Conservation (phyloP, 2,329 filamentous ascomycete genomes). For the Aspergillus fischeri region DNA sequence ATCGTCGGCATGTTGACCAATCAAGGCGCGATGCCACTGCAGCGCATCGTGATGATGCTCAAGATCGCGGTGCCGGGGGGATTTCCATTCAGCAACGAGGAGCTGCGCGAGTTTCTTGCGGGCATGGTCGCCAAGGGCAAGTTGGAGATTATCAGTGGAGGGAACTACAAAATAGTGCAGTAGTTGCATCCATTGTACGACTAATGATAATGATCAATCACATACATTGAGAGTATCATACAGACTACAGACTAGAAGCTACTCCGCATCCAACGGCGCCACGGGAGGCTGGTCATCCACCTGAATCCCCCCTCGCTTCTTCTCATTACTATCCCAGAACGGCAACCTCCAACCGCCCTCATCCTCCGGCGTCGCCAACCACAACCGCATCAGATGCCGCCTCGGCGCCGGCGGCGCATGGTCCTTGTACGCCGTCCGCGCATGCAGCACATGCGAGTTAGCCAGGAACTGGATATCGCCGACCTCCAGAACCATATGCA, state of each 20-base stretch:
- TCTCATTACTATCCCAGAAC: constrained; percentile 74
- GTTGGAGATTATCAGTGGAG: constrained; percentile 62
- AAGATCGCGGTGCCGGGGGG: constrained; percentile 85
- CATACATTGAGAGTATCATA: not conserved
- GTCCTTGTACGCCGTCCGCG: constrained; percentile 74
- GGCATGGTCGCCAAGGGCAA: constrained; percentile 71
- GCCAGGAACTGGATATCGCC: constrained; percentile 85
- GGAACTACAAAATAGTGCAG: constrained; percentile 59
- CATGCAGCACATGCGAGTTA: constrained; percentile 77
- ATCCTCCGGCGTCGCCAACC: constrained; percentile 74
- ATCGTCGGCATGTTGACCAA: constrained; percentile 95
- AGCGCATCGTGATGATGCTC: constrained; percentile 88
- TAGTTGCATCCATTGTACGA: constrained; percentile 5
- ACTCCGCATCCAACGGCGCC: constrained; percentile 75
- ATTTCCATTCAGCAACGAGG: constrained; percentile 85
- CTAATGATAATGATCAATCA: not conserved
- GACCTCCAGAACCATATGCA: constrained; percentile 83
- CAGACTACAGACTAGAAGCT: constrained; percentile 19
- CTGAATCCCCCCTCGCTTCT: constrained; percentile 85
- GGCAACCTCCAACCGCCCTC: constrained; percentile 85
- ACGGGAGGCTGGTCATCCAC: constrained; percentile 74
- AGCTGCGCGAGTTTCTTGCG: constrained; percentile 73
- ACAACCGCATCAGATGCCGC: constrained; percentile 76
- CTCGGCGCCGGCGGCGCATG: constrained; percentile 64
- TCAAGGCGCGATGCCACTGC: constrained; percentile 75